phyloP scores from a whole-genome alignment of 2,329 filamentous ascomycete genomes.

The Trichophyton simii region DNA sequence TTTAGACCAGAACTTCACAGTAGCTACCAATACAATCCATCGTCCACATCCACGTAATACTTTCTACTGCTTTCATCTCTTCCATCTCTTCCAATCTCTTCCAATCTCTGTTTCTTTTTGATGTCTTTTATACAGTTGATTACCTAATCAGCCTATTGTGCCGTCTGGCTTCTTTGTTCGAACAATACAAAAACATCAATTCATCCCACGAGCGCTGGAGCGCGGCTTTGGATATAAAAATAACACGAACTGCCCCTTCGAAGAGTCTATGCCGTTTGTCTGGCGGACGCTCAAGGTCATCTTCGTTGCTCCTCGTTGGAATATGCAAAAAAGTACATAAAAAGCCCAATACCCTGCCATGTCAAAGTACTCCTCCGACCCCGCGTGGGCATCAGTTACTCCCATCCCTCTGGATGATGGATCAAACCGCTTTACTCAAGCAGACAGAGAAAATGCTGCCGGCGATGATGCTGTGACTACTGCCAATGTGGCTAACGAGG shows the following conservation, averaged over 20 bases:
- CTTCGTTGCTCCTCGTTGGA: background rate
- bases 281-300: no score
- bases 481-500: conserved; percentile 10
- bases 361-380: conserved; percentile 46
- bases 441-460: background rate
- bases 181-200: background rate
- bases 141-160: background rate
- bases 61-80: no score
- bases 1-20: background rate
- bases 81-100: no score
- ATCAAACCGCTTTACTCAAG: conserved; percentile 22
- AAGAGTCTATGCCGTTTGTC: no score
- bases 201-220: background rate
- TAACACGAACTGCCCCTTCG: background rate
- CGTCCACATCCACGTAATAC: background rate
- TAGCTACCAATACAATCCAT: background rate
- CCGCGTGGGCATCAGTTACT: conserved; percentile 66
- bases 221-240: background rate
- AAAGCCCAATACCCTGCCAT: conserved; percentile 6
- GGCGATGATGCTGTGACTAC: background rate
- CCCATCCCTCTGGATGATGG: conserved; percentile 72
- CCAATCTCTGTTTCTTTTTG: background rate
- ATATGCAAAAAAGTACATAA: background rate
- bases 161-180: background rate
- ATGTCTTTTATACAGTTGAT: background rate